A percentile compares a stretch with the other conserved stretches of the same genome.
Conservation (phyloP, 2,329 filamentous ascomycete species). For the Coniochaeta sp. region DNA sequence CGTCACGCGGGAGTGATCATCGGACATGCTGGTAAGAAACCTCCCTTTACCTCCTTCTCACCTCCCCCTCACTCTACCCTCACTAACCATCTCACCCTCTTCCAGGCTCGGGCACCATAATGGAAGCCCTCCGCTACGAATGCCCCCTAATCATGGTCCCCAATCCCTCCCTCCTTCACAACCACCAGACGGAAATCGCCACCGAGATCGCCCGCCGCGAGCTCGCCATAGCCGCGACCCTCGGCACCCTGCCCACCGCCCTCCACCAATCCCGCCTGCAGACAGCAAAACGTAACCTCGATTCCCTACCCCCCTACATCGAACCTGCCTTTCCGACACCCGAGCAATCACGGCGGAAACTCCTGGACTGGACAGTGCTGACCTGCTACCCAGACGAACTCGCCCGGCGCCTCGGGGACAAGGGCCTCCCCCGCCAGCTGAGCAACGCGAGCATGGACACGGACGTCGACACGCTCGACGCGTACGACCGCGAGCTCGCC, state of each 20-base stretch:
- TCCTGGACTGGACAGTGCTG: conserved; percentile 1
- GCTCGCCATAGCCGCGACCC: conserved; percentile 66
- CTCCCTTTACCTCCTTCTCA: background rate
- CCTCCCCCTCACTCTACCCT: background rate
- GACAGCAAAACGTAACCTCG: background rate
- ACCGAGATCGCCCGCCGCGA: conserved; percentile 65
- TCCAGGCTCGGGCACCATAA: conserved; percentile 79
- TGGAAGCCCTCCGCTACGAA: conserved; percentile 69
- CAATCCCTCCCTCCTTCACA: conserved; percentile 73
- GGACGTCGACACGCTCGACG: background rate
- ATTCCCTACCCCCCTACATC: background rate
- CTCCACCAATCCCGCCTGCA: background rate
- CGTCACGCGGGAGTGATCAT: conserved; percentile 66
- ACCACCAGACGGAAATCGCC: conserved; percentile 87
- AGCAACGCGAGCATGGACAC: background rate
- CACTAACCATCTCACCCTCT: background rate
- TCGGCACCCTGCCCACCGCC: conserved; percentile 24
- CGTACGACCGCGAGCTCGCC: background rate
- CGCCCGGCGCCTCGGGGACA: background rate
- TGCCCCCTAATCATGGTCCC: conserved; percentile 83
- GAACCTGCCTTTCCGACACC: background rate
- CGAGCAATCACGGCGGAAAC: background rate
- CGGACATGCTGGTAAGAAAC: conserved; percentile 71
- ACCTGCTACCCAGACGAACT: conserved; percentile 3
- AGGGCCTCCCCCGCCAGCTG: background rate